Conservation (phyloP, 1,284 basidiomycete species). For the Cryptococcus jaspeensis region DNA sequence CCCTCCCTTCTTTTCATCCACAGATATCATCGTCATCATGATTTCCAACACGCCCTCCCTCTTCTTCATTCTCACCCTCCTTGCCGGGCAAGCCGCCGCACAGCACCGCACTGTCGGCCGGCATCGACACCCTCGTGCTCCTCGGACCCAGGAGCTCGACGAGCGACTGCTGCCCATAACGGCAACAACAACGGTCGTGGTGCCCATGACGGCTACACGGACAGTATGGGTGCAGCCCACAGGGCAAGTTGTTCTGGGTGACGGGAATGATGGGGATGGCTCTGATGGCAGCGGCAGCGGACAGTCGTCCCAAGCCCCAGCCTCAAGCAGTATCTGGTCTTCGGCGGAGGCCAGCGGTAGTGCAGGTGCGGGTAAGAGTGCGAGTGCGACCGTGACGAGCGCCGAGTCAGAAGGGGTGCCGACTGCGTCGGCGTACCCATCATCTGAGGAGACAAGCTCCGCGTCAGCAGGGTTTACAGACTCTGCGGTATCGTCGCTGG, state of each 20-base stretch:
- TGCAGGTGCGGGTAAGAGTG: not conserved
- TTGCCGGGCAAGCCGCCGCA: slow-evolving; percentile 3
- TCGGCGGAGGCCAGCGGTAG: slow-evolving; percentile 1
- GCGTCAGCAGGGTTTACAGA: slow-evolving; percentile 5
- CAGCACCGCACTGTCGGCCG: slow-evolving; percentile 11
- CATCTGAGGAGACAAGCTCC: not conserved
- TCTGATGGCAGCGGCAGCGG: slow-evolving; percentile 6
- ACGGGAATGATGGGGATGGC: not conserved
- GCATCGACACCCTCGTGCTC: slow-evolving; percentile 8
- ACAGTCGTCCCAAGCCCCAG: too few species aligned
- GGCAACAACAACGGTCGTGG: slow-evolving; percentile 44
- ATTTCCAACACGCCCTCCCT: slow-evolving; percentile 5
- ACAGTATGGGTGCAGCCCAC: slow-evolving; percentile 46
- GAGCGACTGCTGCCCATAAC: slow-evolving; percentile 46
- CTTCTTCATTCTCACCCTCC: slow-evolving; percentile 2
- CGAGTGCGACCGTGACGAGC: slow-evolving; percentile 2
- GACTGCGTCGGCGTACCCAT: slow-evolving; percentile 3
- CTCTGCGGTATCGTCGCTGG: slow-evolving; percentile 29
- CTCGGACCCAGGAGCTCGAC: slow-evolving; percentile 21
- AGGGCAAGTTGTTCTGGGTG: slow-evolving; percentile 24
- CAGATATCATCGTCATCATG: slow-evolving; percentile 9
- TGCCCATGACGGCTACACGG: slow-evolving; percentile 41
- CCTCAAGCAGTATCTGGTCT: not conserved
- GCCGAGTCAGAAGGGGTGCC: slow-evolving; percentile 1
- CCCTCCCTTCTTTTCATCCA: slow-evolving; percentile 4